phyloP scores from a whole-genome alignment of 495 filamentous ascomycete genomes.

The Penicillium chermesinum region DNA sequence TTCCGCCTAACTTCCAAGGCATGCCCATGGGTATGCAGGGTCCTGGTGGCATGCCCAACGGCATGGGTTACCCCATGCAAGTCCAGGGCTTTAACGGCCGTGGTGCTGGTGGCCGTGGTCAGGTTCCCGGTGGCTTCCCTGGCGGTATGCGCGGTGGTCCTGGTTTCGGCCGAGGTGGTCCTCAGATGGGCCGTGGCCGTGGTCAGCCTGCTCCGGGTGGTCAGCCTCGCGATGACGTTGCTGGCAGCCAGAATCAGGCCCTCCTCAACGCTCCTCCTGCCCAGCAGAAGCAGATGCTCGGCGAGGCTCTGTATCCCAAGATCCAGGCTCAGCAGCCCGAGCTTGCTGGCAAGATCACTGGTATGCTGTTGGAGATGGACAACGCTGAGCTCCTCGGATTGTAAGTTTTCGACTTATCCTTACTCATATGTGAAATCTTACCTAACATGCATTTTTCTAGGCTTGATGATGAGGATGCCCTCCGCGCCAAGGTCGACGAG shows the following conservation, averaged over 20 bases:
- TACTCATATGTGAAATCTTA: not conserved
- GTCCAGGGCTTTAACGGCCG: slow-evolving; percentile 54
- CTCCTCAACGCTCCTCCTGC: slow-evolving; percentile 52
- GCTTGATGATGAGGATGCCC: slow-evolving; percentile 81
- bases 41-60: slow-evolving; percentile 49
- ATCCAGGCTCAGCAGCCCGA: slow-evolving; percentile 89
- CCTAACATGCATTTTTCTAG: slow-evolving; percentile 43
- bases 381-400: slow-evolving; percentile 86
- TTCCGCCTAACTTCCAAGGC: slow-evolving; percentile 76
- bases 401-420: slow-evolving; percentile 58
- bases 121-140: slow-evolving; percentile 70
- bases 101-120: slow-evolving; percentile 69
- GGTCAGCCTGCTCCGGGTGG: slow-evolving; percentile 34
- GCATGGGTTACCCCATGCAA: slow-evolving; percentile 55
- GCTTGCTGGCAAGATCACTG: slow-evolving; percentile 97
- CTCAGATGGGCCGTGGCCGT: slow-evolving; percentile 49
- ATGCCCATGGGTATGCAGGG: slow-evolving; percentile 73
- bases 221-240: slow-evolving; percentile 26
- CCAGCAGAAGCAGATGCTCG: slow-evolving; percentile 96
- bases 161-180: slow-evolving; percentile 50
- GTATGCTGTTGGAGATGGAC: slow-evolving; percentile 99
- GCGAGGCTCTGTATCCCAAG: slow-evolving; percentile 97
- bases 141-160: slow-evolving; percentile 67
- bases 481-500: slow-evolving; percentile 93
- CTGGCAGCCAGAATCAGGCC: slow-evolving; percentile 33